Conservation (phyloP, 805 yeast species). For the Torulaspora gathmanii region DNA sequence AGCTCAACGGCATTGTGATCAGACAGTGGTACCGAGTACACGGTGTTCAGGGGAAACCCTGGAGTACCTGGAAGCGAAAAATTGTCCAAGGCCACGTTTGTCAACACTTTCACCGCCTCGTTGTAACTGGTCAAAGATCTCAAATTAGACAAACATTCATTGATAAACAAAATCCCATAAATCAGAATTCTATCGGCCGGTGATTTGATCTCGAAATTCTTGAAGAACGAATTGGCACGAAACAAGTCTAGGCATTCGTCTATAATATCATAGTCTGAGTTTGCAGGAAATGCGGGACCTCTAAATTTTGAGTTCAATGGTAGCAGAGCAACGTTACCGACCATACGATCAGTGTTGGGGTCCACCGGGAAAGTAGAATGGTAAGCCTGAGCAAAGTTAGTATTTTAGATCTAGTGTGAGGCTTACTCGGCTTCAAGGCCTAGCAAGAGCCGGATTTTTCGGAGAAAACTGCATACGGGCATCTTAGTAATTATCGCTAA, state of each 20-base stretch:
- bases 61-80: constrained; percentile 94
- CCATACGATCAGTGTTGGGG: constrained; percentile 52
- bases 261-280: constrained; percentile 76
- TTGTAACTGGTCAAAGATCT: constrained; percentile 43
- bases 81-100: constrained; percentile 80
- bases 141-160: constrained; percentile 74
- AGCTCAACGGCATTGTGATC: constrained; percentile 73
- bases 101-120: constrained; percentile 65
- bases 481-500: neutral
- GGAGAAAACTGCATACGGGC: constrained; percentile 9
- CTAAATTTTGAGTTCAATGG: constrained; percentile 81
- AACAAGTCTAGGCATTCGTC: constrained; percentile 90
- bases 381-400: constrained; percentile 46
- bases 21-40: constrained; percentile 63
- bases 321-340: constrained; percentile 77
- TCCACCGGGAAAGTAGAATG: constrained; percentile 75
- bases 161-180: constrained; percentile 85
- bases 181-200: constrained; percentile 89
- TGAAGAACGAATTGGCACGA: constrained; percentile 93
- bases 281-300: constrained; percentile 85
- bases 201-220: constrained; percentile 94
- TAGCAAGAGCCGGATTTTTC: neutral
- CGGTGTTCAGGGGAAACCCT: constrained; percentile 83
- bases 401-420: neutral
- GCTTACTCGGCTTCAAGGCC: neutral